These are phyloP conservation scores for Pistacia integerrima DNA, from an alignment of 345 rosid genomes.

Conservation along the genomic window DNA sequence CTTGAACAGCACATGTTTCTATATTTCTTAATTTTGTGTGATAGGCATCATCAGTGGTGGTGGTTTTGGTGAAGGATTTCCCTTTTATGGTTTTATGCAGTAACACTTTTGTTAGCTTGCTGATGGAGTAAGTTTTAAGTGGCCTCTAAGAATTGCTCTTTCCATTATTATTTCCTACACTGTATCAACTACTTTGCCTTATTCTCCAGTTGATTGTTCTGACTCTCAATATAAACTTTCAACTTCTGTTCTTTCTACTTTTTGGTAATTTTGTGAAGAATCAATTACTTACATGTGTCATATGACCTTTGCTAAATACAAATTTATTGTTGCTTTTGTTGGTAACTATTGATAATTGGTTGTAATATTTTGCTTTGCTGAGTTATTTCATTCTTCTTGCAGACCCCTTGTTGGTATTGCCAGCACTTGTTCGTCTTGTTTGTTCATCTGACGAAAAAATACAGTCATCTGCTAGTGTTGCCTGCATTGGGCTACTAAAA, in stretches of 20 bases:
- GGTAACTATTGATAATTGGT: conserved; percentile 16
- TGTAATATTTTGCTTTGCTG: conserved; percentile 2
- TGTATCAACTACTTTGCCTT: neutral
- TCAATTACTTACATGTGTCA: neutral
- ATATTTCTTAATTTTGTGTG: neutral
- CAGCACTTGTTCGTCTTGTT: conserved; percentile 56
- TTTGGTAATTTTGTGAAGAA: neutral
- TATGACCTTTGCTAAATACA: neutral
- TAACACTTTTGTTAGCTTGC: neutral
- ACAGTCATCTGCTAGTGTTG: conserved; percentile 47
- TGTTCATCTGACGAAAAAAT: conserved; percentile 52
- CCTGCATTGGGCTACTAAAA: conserved; percentile 61
- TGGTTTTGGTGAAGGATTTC: neutral
- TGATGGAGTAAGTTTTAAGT: neutral
- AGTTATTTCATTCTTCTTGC: conserved; percentile 31
- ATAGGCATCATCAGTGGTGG: neutral
- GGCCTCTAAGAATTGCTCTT: neutral
- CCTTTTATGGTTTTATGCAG: neutral
- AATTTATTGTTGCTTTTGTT: neutral
- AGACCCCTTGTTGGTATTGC: conserved; percentile 73
- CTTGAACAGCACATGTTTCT: neutral
- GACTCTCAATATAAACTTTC: neutral
- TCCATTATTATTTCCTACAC: neutral
- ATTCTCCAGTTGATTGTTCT: neutral
- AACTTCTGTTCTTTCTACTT: neutral